Percentiles rank a stretch among this genome's conserved stretches.
Evolutionary conservation across 306 rosid species (phyloP).

Genomic region (Rosa chinensis): DNA sequence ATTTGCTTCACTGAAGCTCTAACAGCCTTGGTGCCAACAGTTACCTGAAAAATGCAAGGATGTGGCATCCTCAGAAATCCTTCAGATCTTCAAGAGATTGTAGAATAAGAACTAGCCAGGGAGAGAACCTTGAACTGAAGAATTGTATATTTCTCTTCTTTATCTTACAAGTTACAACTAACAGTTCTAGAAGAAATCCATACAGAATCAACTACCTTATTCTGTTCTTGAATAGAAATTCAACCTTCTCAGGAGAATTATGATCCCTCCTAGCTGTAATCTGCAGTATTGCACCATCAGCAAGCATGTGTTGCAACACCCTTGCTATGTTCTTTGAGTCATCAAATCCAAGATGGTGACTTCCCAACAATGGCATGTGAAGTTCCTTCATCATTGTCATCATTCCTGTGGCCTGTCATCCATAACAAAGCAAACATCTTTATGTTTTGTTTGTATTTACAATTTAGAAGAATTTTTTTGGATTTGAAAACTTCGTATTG

Average conservation of each 20-base stretch:
- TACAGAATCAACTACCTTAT: constrained; percentile 42
- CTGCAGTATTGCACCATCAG: constrained; percentile 70
- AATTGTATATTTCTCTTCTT: neutral
- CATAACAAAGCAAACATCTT: constrained; percentile 23
- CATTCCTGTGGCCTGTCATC: constrained; percentile 90
- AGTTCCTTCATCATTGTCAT: constrained; percentile 85
- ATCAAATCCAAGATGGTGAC: constrained; percentile 97
- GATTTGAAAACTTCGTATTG: neutral
- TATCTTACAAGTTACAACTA: neutral
- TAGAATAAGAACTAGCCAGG: neutral
- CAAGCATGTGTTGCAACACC: constrained; percentile 75
- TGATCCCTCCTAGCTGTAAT: constrained; percentile 72
- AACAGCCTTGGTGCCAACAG: neutral
- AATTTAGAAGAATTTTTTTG: neutral
- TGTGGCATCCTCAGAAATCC: neutral
- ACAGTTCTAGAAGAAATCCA: neutral
- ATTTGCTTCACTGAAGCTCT: neutral
- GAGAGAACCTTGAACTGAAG: neutral
- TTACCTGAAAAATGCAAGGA: constrained; percentile 4
- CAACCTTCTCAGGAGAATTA: constrained; percentile 50
- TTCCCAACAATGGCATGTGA: constrained; percentile 66
- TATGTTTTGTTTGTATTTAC: neutral
- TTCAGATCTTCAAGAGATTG: neutral
- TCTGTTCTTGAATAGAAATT: constrained; percentile 72
- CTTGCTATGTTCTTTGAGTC: constrained; percentile 86